phyloP scores from a whole-genome alignment of 1,284 basidiomycete species.

The Moesziomyces sp. region DNA sequence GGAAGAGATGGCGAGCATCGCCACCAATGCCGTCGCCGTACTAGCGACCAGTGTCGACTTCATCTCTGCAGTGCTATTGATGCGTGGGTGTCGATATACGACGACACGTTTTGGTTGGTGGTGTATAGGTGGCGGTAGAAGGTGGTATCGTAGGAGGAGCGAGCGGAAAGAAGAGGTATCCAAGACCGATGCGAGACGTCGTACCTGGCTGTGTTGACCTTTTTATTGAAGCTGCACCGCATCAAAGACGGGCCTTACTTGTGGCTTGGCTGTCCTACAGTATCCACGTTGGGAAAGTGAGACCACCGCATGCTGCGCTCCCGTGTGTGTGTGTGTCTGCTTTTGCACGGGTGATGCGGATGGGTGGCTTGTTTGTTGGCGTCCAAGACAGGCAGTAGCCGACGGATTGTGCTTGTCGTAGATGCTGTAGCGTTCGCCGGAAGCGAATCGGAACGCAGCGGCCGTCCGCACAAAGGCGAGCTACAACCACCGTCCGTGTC shows the following conservation, averaged over 20 bases:
- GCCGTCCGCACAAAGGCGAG: background rate
- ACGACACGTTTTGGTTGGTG: background rate
- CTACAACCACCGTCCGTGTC: background rate
- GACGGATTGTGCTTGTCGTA: constrained; percentile 1
- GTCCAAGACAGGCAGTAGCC: background rate
- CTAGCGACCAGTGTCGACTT: constrained; percentile 16
- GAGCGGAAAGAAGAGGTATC: constrained; percentile 1
- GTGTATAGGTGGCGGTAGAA: background rate
- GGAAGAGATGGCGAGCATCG: constrained; percentile 23
- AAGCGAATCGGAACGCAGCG: constrained; percentile 3
- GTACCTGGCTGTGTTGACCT: too few relatives aligned
- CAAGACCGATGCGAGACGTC: too few relatives aligned
- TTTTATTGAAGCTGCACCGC: too few relatives aligned
- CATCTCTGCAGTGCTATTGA: constrained; percentile 1
- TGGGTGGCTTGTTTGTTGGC: background rate
- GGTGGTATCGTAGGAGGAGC: background rate
- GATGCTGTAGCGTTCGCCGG: constrained; percentile 7
- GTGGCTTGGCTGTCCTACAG: too few relatives aligned
- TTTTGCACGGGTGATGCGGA: background rate
- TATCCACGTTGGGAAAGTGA: constrained; percentile 13
- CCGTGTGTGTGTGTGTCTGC: background rate
- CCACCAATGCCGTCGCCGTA: constrained; percentile 28
- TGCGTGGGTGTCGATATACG: background rate
- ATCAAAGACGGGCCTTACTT: constrained; percentile 2
- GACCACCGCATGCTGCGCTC: constrained; percentile 2